Conservation (phyloP, 257 asterid species). For the Datura wrightii region DNA sequence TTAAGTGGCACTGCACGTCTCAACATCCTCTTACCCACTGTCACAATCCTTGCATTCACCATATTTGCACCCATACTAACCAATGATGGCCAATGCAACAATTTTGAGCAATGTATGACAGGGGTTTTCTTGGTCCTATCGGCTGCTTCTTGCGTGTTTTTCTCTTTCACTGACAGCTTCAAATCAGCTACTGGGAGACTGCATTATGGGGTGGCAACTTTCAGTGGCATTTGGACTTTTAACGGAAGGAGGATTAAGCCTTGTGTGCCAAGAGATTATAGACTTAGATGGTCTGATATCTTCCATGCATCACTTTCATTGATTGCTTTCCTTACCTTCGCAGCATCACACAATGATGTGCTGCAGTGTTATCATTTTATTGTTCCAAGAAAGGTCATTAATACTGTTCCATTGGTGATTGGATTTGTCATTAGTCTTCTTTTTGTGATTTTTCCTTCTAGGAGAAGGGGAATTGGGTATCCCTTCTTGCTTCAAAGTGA, state of each 20-base stretch:
- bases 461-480: constrained; percentile 68
- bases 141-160: constrained; percentile 54
- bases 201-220: constrained; percentile 66
- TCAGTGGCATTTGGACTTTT: constrained; percentile 55
- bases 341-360: constrained; percentile 56
- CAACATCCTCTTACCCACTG: constrained; percentile 62
- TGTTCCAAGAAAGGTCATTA: constrained; percentile 50
- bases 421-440: constrained; percentile 57
- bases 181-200: constrained; percentile 53
- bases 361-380: constrained; percentile 52
- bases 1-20: constrained; percentile 64
- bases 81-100: constrained; percentile 60
- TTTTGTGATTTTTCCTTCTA: constrained; percentile 66
- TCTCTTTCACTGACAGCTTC: constrained; percentile 64
- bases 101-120: constrained; percentile 48
- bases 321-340: constrained; percentile 60
- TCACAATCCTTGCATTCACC: constrained; percentile 67
- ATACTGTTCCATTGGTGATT: constrained; percentile 51
- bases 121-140: constrained; percentile 48
- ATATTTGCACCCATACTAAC: constrained; percentile 58
- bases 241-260: constrained; percentile 57
- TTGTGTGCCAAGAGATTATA: constrained; percentile 42
- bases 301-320: constrained; percentile 56
- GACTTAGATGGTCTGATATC: constrained; percentile 57
- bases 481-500: constrained; percentile 68